phyloP scores from a whole-genome alignment of 2,329 filamentous ascomycete genomes.

The Arachnomyces sp. region DNA sequence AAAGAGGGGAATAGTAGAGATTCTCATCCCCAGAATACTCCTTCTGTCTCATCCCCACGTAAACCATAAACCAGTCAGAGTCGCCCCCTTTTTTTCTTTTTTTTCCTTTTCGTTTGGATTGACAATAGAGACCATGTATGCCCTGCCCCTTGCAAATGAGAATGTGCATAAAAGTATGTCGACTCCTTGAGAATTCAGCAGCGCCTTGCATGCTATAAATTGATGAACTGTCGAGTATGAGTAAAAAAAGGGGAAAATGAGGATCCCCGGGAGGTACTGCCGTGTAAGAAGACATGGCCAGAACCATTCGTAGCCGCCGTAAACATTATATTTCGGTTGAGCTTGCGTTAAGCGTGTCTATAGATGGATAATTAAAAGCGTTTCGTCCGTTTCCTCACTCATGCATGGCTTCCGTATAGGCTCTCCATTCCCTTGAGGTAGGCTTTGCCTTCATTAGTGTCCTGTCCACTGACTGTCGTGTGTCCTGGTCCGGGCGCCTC shows the following conservation, averaged over 20 bases:
- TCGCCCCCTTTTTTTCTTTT: not conserved
- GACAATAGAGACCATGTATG: no score
- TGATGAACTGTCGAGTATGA: not conserved
- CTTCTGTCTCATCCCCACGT: no score
- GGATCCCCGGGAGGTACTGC: not conserved
- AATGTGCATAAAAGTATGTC: no score
- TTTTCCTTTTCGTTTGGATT: conserved; percentile 2
- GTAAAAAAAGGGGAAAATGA: not conserved
- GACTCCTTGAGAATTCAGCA: no score
- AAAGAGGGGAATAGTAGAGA: no score
- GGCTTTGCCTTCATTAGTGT: conserved; percentile 6
- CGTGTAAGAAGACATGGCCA: no score
- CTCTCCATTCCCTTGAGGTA: conserved; percentile 9
- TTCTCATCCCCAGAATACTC: no score
- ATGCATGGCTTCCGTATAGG: conserved; percentile 7
- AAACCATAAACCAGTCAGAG: no score
- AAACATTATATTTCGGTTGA: no score
- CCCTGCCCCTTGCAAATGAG: no score
- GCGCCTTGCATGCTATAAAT: no score
- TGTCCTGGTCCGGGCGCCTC: conserved; percentile 14
- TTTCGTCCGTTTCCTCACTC: not conserved
- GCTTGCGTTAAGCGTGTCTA: not conserved
- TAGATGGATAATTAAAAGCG: conserved; percentile 2
- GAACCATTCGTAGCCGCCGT: no score
- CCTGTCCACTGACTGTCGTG: conserved; percentile 3